Evolutionary conservation across 768 basidiomycete species (phyloP).

Genomic region (Russula dissimulans): DNA sequence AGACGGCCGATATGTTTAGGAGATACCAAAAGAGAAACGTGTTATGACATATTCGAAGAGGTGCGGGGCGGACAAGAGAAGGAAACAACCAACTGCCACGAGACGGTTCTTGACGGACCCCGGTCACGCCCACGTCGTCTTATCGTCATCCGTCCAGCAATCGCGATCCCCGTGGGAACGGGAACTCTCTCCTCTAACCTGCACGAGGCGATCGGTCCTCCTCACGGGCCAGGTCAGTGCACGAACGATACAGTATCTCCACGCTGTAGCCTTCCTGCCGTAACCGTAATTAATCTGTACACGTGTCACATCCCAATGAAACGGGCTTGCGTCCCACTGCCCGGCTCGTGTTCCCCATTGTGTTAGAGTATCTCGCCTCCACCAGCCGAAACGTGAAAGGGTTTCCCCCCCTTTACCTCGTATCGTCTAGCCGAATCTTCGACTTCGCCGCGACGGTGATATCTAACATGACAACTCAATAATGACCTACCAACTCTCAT

Average conservation of each 20-base stretch:
- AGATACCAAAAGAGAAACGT: background rate
- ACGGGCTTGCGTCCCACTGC: too few species aligned
- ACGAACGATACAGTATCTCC: too few species aligned
- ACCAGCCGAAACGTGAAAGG: background rate
- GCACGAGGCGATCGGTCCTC: too few species aligned
- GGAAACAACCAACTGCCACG: background rate
- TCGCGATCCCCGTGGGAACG: background rate
- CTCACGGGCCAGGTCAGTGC: too few species aligned
- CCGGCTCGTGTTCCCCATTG: too few species aligned
- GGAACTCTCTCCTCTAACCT: too few species aligned
- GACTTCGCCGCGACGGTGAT: background rate
- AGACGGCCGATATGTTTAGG: background rate
- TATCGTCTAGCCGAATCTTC: background rate
- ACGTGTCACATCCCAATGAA: too few species aligned
- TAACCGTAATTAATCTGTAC: too few species aligned
- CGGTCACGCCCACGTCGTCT: slow-evolving; percentile 2
- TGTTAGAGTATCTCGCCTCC: background rate
- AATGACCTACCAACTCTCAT: background rate
- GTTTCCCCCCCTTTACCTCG: background rate
- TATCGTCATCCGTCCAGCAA: background rate
- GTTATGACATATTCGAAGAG: slow-evolving; percentile 3
- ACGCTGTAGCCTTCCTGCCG: too few species aligned
- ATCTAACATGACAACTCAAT: background rate
- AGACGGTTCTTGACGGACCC: background rate
- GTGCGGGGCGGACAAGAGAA: background rate